Conservation (phyloP, 352 stramenopile genomes). For the Phytophthora capsici region DNA sequence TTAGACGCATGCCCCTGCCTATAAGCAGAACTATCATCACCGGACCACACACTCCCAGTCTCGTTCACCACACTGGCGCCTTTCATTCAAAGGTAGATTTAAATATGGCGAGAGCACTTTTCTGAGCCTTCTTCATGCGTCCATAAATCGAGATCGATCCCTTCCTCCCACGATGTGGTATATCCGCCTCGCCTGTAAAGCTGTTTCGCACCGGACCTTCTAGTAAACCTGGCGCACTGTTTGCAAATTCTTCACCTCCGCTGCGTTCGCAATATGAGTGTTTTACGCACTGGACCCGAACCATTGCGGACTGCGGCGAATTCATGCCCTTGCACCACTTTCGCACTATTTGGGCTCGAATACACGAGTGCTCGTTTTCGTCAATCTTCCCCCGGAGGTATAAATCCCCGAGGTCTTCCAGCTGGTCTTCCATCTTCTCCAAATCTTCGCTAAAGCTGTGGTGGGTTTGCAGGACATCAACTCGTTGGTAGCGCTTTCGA, state of each 20-base stretch:
- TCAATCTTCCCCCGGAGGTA: constrained; percentile 83
- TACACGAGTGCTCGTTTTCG: constrained; percentile 87
- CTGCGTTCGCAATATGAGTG: constrained; percentile 42
- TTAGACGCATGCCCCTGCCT: constrained; percentile 9
- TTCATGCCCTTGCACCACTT: constrained; percentile 87
- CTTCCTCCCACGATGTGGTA: constrained; percentile 36
- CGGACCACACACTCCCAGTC: neutral
- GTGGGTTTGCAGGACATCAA: constrained; percentile 77
- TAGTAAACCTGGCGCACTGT: constrained; percentile 29
- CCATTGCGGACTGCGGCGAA: constrained; percentile 79
- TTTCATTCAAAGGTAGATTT: constrained; percentile 84
- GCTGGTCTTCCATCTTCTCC: constrained; percentile 83
- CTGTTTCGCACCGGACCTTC: constrained; percentile 25
- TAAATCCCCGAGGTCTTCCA: constrained; percentile 74
- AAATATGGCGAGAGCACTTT: constrained; percentile 84
- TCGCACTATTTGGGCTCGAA: constrained; percentile 80
- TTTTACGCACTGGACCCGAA: constrained; percentile 73
- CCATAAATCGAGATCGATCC: constrained; percentile 70
- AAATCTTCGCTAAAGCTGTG: constrained; percentile 70
- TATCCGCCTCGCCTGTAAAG: constrained; percentile 27
- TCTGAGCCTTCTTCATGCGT: constrained; percentile 85
- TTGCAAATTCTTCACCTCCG: constrained; percentile 29
- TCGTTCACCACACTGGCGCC: constrained; percentile 6
- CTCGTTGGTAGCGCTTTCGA: constrained; percentile 65
- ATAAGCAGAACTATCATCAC: constrained; percentile 5